Evolutionary conservation across 192 early-diverging fungal species (phyloP).

Genomic region (Backusella australiensis): DNA sequence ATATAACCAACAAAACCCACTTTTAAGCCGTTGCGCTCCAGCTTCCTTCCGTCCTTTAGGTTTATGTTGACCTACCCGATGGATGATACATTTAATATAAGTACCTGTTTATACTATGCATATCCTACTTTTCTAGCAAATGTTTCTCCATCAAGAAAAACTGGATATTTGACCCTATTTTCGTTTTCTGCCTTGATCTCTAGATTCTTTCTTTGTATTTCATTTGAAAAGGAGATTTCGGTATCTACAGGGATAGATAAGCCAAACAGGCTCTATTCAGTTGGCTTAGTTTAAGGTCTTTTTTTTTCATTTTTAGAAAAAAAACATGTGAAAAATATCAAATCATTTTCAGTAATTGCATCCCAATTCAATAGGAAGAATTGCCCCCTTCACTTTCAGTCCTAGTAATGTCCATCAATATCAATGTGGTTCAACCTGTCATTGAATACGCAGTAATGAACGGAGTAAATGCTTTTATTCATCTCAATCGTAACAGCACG

Average conservation of each 20-base stretch:
- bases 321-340: too few species aligned
- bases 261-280: constrained; percentile 67
- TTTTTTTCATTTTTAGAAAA: too few species aligned
- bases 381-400: too few species aligned
- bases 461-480: too few species aligned
- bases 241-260: constrained; percentile 84
- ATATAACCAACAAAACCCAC: constrained; percentile 98
- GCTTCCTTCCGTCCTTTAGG: constrained; percentile 83
- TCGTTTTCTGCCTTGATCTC: constrained; percentile 95
- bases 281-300: background rate
- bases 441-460: too few species aligned
- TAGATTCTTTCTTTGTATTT: constrained; percentile 89
- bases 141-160: constrained; percentile 96
- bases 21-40: constrained; percentile 98
- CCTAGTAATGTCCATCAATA: too few species aligned
- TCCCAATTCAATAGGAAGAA: too few species aligned
- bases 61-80: constrained; percentile 49
- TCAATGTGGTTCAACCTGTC: too few species aligned
- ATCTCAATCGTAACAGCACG: too few species aligned
- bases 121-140: constrained; percentile 84
- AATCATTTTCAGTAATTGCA: too few species aligned
- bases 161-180: constrained; percentile 82
- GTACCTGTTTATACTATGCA: background rate
- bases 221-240: constrained; percentile 77
- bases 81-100: background rate